Evolutionary conservation across 2,329 filamentous ascomycete genomes (phyloP).

Genomic region (Xylariomycetidae sp.): DNA sequence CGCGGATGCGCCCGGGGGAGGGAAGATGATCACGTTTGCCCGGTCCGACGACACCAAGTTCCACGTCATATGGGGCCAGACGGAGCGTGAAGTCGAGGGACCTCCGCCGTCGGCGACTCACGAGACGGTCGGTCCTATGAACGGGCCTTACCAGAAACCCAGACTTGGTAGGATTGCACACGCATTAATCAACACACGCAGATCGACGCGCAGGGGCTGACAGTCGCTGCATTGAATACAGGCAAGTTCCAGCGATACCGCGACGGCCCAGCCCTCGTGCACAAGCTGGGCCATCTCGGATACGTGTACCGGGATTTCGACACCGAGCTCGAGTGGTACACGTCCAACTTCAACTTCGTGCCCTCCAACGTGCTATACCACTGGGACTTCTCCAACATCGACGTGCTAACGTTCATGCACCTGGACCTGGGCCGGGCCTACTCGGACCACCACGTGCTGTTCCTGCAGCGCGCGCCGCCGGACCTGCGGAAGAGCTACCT

Average conservation of each 20-base stretch:
- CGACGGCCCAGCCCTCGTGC: constrained; percentile 25
- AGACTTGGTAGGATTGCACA: constrained; percentile 3
- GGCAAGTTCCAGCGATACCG: constrained; percentile 23
- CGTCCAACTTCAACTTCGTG: constrained; percentile 28
- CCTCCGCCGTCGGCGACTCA: constrained; percentile 11
- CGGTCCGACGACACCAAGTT: constrained; percentile 28
- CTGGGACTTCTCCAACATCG: constrained; percentile 13
- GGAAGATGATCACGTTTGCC: constrained; percentile 33
- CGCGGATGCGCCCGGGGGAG: constrained; percentile 38
- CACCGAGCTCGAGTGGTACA: constrained; percentile 26
- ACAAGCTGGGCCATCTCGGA: constrained; percentile 28
- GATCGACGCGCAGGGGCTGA: too few relatives aligned
- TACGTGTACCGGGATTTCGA: constrained; percentile 28
- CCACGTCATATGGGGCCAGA: constrained; percentile 21
- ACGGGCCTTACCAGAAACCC: constrained; percentile 13
- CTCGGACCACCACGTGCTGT: constrained; percentile 51
- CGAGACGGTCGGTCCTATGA: constrained; percentile 13
- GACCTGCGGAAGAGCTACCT: constrained; percentile 32
- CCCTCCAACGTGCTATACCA: constrained; percentile 21
- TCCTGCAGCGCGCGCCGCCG: constrained; percentile 31
- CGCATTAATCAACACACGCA: not conserved
- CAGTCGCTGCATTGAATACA: constrained; percentile 3
- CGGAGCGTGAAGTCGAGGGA: constrained; percentile 10
- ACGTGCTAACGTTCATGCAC: constrained; percentile 38
- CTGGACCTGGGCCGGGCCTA: constrained; percentile 43